Percentiles rank a stretch among this genome's conserved stretches.
These are phyloP conservation scores for Holtermanniella nyarrowii DNA, from an alignment of 768 basidiomycete species.

Conservation along the genomic window DNA sequence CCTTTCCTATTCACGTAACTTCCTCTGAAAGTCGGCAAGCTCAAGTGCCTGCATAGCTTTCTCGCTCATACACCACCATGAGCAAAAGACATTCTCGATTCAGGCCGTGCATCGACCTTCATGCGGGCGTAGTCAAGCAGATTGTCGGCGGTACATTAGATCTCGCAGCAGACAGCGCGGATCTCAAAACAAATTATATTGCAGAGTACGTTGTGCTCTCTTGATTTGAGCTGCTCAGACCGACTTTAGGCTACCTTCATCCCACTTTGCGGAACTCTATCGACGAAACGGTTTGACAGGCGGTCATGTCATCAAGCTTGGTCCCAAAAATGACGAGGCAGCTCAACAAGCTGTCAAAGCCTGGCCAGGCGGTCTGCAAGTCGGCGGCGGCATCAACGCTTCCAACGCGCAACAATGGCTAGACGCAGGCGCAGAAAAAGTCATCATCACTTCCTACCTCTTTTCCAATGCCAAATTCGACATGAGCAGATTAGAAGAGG, in stretches of 20 bases:
- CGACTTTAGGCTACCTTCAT: constrained; percentile 57
- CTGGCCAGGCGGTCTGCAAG: constrained; percentile 85
- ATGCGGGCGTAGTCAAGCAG: constrained; percentile 92
- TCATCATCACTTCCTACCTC: constrained; percentile 94
- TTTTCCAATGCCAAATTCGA: constrained; percentile 79
- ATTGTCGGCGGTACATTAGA: constrained; percentile 92
- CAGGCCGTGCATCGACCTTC: constrained; percentile 92
- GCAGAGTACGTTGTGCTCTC: constrained; percentile 54
- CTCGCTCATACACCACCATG: constrained; percentile 1
- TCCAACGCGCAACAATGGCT: constrained; percentile 76
- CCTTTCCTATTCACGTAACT: no score
- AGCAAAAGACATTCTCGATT: constrained; percentile 44
- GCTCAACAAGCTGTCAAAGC: constrained; percentile 68
- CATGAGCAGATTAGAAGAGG: constrained; percentile 53
- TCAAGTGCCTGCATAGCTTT: no score
- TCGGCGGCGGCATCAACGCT: constrained; percentile 84
- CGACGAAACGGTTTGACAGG: constrained; percentile 58
- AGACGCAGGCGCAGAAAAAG: constrained; percentile 79
- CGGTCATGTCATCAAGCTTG: constrained; percentile 94
- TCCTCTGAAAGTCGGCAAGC: no score
- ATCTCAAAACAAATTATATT: constrained; percentile 79
- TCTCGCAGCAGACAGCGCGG: constrained; percentile 46
- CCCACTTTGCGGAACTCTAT: constrained; percentile 72
- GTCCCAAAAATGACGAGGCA: constrained; percentile 78
- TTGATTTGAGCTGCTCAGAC: constrained; percentile 11